Evolutionary conservation across 2,329 filamentous ascomycete species (phyloP).

Genomic region (Alternaria sp.): DNA sequence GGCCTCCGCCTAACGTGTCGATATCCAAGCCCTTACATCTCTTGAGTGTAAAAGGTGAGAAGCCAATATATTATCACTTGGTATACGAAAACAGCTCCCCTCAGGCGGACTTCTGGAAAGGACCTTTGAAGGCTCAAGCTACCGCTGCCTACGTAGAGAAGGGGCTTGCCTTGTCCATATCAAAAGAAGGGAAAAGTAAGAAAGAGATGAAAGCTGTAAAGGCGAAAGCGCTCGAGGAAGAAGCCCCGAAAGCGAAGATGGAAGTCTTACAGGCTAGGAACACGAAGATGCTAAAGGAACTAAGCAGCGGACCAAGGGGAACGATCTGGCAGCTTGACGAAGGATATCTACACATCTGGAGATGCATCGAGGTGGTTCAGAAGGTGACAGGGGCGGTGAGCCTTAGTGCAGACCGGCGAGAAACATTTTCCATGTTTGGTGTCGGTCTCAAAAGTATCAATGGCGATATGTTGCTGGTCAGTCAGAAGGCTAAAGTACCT

Average conservation of each 20-base stretch:
- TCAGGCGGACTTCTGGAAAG: constrained; percentile 11
- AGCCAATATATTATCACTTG: constrained; percentile 13
- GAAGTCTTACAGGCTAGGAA: constrained; percentile 1
- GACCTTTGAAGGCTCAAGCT: background rate
- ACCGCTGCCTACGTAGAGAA: background rate
- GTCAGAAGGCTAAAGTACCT: background rate
- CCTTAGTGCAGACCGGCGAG: background rate
- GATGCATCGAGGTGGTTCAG: constrained; percentile 11
- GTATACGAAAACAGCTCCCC: constrained; percentile 8
- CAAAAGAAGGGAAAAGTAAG: background rate
- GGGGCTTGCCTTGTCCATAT: background rate
- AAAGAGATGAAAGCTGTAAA: background rate
- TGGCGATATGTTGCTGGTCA: constrained; percentile 21
- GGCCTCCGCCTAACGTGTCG: constrained; percentile 4
- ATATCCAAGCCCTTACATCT: constrained; percentile 4
- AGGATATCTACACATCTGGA: background rate
- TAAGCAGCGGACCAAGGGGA: constrained; percentile 6
- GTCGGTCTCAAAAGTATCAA: constrained; percentile 10
- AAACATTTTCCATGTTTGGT: constrained; percentile 6
- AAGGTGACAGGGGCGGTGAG: background rate
- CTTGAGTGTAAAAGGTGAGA: background rate
- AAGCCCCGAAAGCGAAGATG: background rate
- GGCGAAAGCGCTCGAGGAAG: background rate
- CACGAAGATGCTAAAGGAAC: constrained; percentile 2
- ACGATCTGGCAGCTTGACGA: constrained; percentile 12